phyloP scores from a whole-genome alignment of 2,329 filamentous ascomycete genomes.

The Plectosphaerella cucumerina region DNA sequence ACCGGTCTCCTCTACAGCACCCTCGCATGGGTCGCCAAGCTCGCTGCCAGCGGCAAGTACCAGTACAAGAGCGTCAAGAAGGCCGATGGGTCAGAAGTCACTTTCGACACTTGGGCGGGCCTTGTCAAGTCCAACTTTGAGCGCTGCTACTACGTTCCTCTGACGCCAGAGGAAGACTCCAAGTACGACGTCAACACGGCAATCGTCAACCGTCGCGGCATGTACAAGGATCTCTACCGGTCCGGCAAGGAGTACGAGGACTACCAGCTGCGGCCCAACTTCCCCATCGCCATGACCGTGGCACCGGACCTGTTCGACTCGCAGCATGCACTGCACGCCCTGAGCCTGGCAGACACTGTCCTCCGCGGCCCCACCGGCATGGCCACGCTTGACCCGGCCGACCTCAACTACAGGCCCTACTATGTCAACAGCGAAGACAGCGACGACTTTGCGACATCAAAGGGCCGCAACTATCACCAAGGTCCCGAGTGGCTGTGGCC shows the following conservation, averaged over 20 bases:
- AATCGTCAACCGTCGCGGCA: conserved; percentile 84
- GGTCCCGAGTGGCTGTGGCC: conserved; percentile 99
- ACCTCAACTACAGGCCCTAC: conserved; percentile 90
- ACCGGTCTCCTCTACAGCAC: conserved; percentile 90
- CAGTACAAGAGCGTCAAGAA: conserved; percentile 69
- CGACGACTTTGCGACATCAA: conserved; percentile 83
- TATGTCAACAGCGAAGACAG: conserved; percentile 96
- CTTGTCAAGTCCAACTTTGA: conserved; percentile 86
- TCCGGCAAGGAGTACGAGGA: conserved; percentile 96
- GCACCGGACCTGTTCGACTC: conserved; percentile 83
- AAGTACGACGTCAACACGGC: conserved; percentile 75
- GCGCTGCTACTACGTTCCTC: conserved; percentile 82
- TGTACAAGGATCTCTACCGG: conserved; percentile 96
- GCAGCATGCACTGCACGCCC: conserved; percentile 71
- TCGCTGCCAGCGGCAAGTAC: conserved; percentile 67
- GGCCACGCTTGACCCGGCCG: conserved; percentile 88
- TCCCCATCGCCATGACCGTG: conserved; percentile 91
- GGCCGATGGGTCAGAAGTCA: conserved; percentile 55
- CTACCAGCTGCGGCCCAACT: conserved; percentile 93
- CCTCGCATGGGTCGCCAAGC: conserved; percentile 69
- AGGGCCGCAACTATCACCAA: conserved; percentile 96
- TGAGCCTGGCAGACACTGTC: conserved; percentile 73
- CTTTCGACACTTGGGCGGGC: conserved; percentile 73
- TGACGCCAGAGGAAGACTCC: conserved; percentile 62
- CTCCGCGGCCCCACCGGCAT: conserved; percentile 88